Evolutionary conservation across 331 rosid genomes (phyloP), one percentile per base, ranked within the genome.

Genomic region (Rosa hybrid): DNA sequence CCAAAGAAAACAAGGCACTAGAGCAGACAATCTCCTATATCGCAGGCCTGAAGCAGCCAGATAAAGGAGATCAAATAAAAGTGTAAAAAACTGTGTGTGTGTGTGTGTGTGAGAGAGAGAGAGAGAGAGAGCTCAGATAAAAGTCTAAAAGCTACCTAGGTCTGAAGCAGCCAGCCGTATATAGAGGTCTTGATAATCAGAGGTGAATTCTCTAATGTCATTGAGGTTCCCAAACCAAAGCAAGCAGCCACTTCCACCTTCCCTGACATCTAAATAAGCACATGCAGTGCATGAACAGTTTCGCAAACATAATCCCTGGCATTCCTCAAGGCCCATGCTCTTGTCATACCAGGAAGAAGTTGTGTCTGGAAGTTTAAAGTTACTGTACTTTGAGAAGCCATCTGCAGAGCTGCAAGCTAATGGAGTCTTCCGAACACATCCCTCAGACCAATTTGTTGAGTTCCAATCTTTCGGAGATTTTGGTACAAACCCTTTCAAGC

Each of bases 341-440:
- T 76, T 76, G 57, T 85, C 62, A 53, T 68, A 78, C 88, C 84
- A 77, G 34, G 87, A 81, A 42, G 76, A 30, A 18, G 85, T 39
- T 60, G 88, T 75, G 85, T 84, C 89, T 0, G 90, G 92, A 74
- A 79, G 62, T 78, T 86, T 86, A 46, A 86, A 3, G 12, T 77
- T 83, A 7, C 41, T 80, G 51, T 76, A 44, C 63, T 63, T 84
- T 46, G 45, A 0, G 80, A 86, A 86, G 27, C 85, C 90, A 73
- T 76, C 80, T 46, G 77, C 67, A 57, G 30, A 4, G 42, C 71
- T 41, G 70, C 78, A 75, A 17, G 56, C 82, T 72, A 82, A 72
- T 60, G 57, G 72, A 53, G 84, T 68, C 65, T 4, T 44, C 12
- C 50, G 86, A 7, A 78, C 60, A 78, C 90, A 83, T 17, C 90